Conservation (phyloP, 1,139 yeast species). For the Lodderomyces margitis region DNA sequence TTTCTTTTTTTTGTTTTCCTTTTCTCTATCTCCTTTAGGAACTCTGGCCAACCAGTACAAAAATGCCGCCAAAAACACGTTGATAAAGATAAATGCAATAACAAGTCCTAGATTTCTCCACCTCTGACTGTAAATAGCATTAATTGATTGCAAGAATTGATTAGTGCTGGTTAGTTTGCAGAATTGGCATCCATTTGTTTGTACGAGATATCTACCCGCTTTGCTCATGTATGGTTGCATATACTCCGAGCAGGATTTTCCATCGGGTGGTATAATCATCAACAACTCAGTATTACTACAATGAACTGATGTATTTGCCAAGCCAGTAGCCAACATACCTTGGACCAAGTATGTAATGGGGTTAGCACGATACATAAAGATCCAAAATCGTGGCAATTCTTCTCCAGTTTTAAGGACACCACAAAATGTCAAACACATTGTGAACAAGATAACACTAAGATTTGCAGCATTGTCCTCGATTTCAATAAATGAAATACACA, state of each 20-base stretch:
- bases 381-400: slow-evolving; percentile 37
- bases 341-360: slow-evolving; percentile 64
- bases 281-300: slow-evolving; percentile 30
- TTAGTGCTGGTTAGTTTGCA: slow-evolving; percentile 54
- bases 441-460: slow-evolving; percentile 26
- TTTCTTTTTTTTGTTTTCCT: slow-evolving; percentile 15
- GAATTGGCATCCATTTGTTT: slow-evolving; percentile 42
- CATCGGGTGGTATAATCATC: slow-evolving; percentile 38
- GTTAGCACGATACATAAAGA: slow-evolving; percentile 61
- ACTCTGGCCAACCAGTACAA: slow-evolving; percentile 78
- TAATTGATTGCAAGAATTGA: slow-evolving; percentile 44
- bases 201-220: slow-evolving; percentile 49
- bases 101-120: slow-evolving; percentile 75
- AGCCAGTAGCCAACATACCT: slow-evolving; percentile 26
- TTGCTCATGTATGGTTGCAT: slow-evolving; percentile 41
- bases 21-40: slow-evolving; percentile 45
- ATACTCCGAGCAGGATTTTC: slow-evolving; percentile 54
- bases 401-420: slow-evolving; percentile 30
- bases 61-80: slow-evolving; percentile 49
- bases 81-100: slow-evolving; percentile 46
- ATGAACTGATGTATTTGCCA: slow-evolving; percentile 24
- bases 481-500: slow-evolving; percentile 38
- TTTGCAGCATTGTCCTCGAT: slow-evolving; percentile 41
- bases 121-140: slow-evolving; percentile 44
- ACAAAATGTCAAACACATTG: slow-evolving; percentile 35